Base-by-base conservation (phyloP, 139 green algal genomes). In the Trebouxia sp. region DNA sequence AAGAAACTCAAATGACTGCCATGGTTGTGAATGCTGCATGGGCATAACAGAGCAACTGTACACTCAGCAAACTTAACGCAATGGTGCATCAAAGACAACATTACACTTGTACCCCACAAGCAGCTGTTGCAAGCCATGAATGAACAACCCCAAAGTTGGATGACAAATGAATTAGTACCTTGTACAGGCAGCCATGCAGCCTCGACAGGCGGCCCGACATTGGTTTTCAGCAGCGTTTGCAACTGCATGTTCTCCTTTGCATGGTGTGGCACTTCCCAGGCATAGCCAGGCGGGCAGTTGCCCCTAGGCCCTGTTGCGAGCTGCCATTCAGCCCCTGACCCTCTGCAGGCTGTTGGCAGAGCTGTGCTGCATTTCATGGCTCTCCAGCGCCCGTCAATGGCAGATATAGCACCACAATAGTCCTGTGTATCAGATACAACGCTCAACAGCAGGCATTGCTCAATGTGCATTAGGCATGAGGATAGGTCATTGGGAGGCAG, bases 121-220 rank as follows among this genome's bases (percentile, higher is more conserved):
- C 9, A 22, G 50, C 2, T 72, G 35, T 20, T n/a, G 58, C 6
- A 3, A 47, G 14, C 12, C 37, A 20, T 10, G 22, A 26, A 17
- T 1, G 15, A 74, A 11, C 15, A 28, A 24, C 37, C 11, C 12
- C 65, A 45, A 45, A 28, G 14, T 11, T 74, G 35, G 20, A 8
- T 11, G 5, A 24, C 11, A 47, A 5, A 28, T 30, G 14, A 12
- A 11, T 51, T 12, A 38, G 78, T 24, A 79, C 87, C 87, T 70
- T 70, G 26, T n/a, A 90, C n/a, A 2, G 87, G 85, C 51, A 91
- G 84, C 85, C 85, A 91, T 10, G 83, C 85, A 6, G 43, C 80
- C 11, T 82, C 56, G 28, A 26, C 15, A 42, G 45, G 10, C 20
- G 38, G 11, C 55, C 47, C 38, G 37, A 45, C 55, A 84, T 43